phyloP scores from a whole-genome alignment of 306 rosid species.

The Citrullus mucosospermus region DNA sequence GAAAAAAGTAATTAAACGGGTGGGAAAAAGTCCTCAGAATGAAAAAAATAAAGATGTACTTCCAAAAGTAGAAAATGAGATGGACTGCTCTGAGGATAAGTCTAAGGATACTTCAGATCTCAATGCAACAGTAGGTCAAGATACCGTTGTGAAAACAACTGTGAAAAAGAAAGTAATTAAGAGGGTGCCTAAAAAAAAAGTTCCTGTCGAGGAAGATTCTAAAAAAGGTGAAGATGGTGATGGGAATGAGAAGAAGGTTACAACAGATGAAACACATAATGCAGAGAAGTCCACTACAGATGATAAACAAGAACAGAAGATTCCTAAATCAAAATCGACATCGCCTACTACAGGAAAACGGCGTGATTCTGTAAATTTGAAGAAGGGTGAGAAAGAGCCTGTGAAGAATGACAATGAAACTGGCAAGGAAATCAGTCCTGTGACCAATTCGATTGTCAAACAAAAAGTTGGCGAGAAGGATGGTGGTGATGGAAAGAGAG shows the following conservation, averaged over 20 bases:
- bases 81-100: constrained; percentile 31
- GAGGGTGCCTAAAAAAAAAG: constrained; percentile 73
- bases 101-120: constrained; percentile 36
- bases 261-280: constrained; percentile 21
- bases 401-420: constrained; percentile 37
- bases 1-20: constrained; percentile 22
- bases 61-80: constrained; percentile 28
- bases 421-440: constrained; percentile 30
- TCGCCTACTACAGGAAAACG: constrained; percentile 23
- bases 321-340: constrained; percentile 35
- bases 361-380: constrained; percentile 19
- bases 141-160: constrained; percentile 33
- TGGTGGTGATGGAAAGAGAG: constrained; percentile 20
- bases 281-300: constrained; percentile 28
- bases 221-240: constrained; percentile 26
- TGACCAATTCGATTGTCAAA: constrained; percentile 23
- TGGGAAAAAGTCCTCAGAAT: constrained; percentile 26
- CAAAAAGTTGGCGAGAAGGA: constrained; percentile 41
- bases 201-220: constrained; percentile 25
- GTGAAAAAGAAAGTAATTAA: constrained; percentile 78
- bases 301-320: constrained; percentile 27
- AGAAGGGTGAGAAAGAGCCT: constrained; percentile 32
- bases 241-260: constrained; percentile 18
- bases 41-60: constrained; percentile 14
- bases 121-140: constrained; percentile 20